These are phyloP conservation scores for Graphiopsis chlorocephala DNA, from an alignment of 2,329 filamentous ascomycete genomes.

Conservation along the genomic window DNA sequence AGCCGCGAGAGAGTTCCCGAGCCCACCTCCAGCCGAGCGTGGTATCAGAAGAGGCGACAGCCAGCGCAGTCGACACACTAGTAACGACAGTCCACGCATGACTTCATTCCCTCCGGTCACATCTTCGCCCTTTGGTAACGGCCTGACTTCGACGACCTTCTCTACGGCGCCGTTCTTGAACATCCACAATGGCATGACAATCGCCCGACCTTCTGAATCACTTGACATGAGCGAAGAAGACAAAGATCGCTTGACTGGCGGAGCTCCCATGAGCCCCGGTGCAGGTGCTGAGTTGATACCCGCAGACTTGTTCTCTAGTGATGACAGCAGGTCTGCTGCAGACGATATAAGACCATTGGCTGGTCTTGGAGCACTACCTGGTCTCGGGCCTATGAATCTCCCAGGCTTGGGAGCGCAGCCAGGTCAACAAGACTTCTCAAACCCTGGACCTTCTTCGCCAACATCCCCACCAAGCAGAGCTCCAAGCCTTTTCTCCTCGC, in stretches of 20 bases:
- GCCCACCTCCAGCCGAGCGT: constrained; percentile 26
- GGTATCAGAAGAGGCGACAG: constrained; percentile 37
- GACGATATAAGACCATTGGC: constrained; percentile 29
- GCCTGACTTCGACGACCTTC: constrained; percentile 18
- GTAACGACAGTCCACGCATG: constrained; percentile 30
- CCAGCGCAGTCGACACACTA: constrained; percentile 36
- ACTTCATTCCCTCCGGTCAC: constrained; percentile 22
- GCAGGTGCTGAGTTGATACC: constrained; percentile 68
- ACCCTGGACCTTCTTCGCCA: constrained; percentile 42
- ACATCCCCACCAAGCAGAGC: constrained; percentile 43
- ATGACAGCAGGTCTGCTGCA: constrained; percentile 25
- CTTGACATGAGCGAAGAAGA: constrained; percentile 60
- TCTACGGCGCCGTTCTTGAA: constrained; percentile 50
- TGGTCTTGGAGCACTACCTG: constrained; percentile 36
- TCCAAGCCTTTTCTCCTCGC: constrained; percentile 48
- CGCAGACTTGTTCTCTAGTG: constrained; percentile 53
- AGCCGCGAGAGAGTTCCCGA: constrained; percentile 24
- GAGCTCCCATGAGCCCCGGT: constrained; percentile 73
- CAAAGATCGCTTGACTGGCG: constrained; percentile 58
- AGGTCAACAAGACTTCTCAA: constrained; percentile 21
- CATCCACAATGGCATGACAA: constrained; percentile 61
- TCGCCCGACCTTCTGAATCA: constrained; percentile 45
- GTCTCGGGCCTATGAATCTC: constrained; percentile 38
- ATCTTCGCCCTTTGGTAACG: constrained; percentile 13
- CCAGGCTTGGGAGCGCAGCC: constrained; percentile 26